Conservation (phyloP, 1,284 basidiomycete species). For the Cryptococcus sp. region DNA sequence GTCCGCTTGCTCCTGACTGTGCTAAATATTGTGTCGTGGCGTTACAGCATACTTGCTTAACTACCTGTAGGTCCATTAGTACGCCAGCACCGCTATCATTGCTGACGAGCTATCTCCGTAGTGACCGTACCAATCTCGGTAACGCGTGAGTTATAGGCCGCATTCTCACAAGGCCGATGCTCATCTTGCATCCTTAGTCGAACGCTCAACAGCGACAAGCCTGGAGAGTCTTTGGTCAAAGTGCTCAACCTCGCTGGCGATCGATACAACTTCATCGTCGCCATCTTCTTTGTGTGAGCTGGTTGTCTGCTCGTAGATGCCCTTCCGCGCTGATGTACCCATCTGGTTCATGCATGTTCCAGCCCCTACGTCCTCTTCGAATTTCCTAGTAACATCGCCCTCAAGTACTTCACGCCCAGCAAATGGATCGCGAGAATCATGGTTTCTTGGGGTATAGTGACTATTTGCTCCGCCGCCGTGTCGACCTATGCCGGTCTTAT, state of each 20-base stretch:
- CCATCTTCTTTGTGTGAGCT: conserved; percentile 35
- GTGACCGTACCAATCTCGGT: conserved; percentile 32
- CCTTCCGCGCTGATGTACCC: too few relatives aligned
- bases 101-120: background rate
- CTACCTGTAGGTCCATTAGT: conserved; percentile 19
- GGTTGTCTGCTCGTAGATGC: too few relatives aligned
- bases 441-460: conserved; percentile 41
- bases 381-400: conserved; percentile 31
- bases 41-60: background rate
- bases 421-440: conserved; percentile 41
- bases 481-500: conserved; percentile 55
- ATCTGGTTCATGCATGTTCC: background rate
- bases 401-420: conserved; percentile 34
- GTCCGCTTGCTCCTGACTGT: background rate
- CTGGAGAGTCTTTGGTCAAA: conserved; percentile 28
- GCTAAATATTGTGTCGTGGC: background rate
- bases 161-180: background rate
- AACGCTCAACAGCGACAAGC: conserved; percentile 35
- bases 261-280: conserved; percentile 31
- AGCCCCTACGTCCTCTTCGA: conserved; percentile 38
- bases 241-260: conserved; percentile 28
- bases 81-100: background rate
- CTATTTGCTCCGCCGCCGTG: conserved; percentile 58
- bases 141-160: conserved; percentile 25
- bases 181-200: conserved; percentile 9